Base-by-base conservation (phyloP, 352 stramenopile species). In the Plasmopara muralis region DNA sequence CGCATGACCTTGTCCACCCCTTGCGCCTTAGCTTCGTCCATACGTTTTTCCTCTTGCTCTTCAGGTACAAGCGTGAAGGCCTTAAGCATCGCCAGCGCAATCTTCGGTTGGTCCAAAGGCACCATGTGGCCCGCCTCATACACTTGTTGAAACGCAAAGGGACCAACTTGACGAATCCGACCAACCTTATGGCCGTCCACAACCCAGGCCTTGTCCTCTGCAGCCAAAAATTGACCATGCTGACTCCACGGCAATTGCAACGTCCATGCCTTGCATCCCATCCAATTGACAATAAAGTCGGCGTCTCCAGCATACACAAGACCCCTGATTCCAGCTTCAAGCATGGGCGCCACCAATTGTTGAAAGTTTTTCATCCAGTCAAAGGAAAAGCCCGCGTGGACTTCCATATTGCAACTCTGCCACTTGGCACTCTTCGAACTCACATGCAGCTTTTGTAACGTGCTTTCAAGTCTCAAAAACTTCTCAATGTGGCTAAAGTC, bases 361-460 rank as follows among this genome's bases (percentile, higher is more conserved):
- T 96, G 77, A 66, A 97, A 98, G 62, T 98, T 93, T 60, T 97
- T 95, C 93, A 98, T 98, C 91, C 89, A 98, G 71, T 99, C 95
- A 50, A 78, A 85, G 14, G 83, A 72, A 57, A 98, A 98, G 8
- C 83, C 82, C 31, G 87, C 72, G 61, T 98, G 93, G 25, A 98
- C 92, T n/a, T 85, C 82, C 74, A 94, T 96, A 77, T 98, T 98
- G 76, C 94, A 98, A 8, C 73, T 82, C 35, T 93, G 56, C 95
- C 95, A 98, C 62, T 87, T 82, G 55, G 72, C 50, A 40, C 69
- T 79, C 46, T 95, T 77, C 28, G 87, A 50, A 45, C 62, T 73
- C 18, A 97, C 91, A 60, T 96, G 70, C 43, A 98, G 63, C 43
- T 93, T 87, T 59, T 95, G 57, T 40, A 91, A 77, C 43, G 86